Conservation (phyloP, 208 protist genomes). For the Leishmania lainsoni region DNA sequence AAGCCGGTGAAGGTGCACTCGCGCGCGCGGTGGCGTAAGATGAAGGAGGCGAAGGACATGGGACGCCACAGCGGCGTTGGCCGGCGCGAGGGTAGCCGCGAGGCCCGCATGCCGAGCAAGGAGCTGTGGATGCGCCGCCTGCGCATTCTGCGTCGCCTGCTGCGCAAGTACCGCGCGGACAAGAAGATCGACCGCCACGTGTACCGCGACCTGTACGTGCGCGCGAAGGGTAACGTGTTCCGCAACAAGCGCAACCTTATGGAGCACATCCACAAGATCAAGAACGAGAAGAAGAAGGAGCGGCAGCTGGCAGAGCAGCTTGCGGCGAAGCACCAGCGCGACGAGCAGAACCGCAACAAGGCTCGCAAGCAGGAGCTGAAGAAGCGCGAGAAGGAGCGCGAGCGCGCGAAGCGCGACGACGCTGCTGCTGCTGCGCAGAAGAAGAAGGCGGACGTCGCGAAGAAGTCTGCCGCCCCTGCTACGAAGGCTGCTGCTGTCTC, state of each 20-base stretch:
- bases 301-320: constrained; percentile 94
- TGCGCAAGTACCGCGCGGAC: constrained; percentile 97
- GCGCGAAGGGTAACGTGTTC: constrained; percentile 99
- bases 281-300: constrained; percentile 96
- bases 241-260: constrained; percentile 99
- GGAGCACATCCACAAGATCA: constrained; percentile 98
- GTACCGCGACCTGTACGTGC: constrained; percentile 98
- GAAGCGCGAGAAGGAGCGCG: constrained; percentile 77
- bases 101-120: constrained; percentile 98
- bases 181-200: constrained; percentile 98
- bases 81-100: constrained; percentile 96
- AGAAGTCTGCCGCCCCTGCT: constrained; percentile 51
- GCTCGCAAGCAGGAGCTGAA: constrained; percentile 74
- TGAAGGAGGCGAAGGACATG: constrained; percentile 92
- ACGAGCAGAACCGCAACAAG: constrained; percentile 74
- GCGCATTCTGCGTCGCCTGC: constrained; percentile 96
- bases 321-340: constrained; percentile 68
- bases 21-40: constrained; percentile 90
- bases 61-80: constrained; percentile 95
- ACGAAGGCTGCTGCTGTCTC: constrained; percentile 47
- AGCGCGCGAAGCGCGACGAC: constrained; percentile 69
- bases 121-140: constrained; percentile 98
- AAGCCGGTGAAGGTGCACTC: constrained; percentile 97
- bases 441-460: constrained; percentile 49
- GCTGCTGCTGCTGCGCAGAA: constrained; percentile 45